Evolutionary conservation across 768 basidiomycete species (phyloP), one percentile per base, ranked within the genome.

Genomic region (Termitomyces sp.): DNA sequence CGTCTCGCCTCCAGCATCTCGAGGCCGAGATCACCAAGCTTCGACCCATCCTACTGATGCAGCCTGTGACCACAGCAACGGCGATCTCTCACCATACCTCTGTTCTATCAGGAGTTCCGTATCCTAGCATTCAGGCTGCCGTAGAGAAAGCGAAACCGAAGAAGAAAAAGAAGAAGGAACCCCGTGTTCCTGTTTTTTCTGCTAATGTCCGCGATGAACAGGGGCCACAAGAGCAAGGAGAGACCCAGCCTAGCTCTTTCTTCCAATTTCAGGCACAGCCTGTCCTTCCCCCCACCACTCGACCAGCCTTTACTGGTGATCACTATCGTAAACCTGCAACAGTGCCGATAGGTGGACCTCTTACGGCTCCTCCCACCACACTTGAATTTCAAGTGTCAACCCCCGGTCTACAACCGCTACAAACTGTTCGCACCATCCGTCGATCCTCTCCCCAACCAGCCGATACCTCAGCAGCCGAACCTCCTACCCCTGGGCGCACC

Each of bases 21-120:
- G 89, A 91, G 70, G 64, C 75, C 11, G 89, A 91, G 65, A 73
- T 91, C 8, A 68, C 73, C 2, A 81, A 82, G 59, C 76, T 91
- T 33, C 82, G 83, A 47, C 89, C 89, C 0, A 68, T 89, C 37
- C 75, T 91, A 45, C 71, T 89, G 14, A 82, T 89, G 78, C 82
- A 85, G 48, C 81, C 85, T 19, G 73, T 70, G 21, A 62, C 72
- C 41, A 51, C 60, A 43, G 48, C 44, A 44, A 38, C 61, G 35
- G 70, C 60, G 51, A 63, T 60, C 53, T 61, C 50, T 33, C 66
- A 53, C 61, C 61, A 64, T 17, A 60, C 65, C 41, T 56, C 65
- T 31, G 63, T 62, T 60, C 62, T 68, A 26, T 53, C 65, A 3
- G 61, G 62, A 28, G 52, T 69, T 9, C 62, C 68, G 7, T 71